Percentiles rank a stretch among this genome's conserved stretches.
These are phyloP conservation scores for Globisporangium camurandrum DNA, from an alignment of 352 stramenopile genomes.

Conservation along the genomic window DNA sequence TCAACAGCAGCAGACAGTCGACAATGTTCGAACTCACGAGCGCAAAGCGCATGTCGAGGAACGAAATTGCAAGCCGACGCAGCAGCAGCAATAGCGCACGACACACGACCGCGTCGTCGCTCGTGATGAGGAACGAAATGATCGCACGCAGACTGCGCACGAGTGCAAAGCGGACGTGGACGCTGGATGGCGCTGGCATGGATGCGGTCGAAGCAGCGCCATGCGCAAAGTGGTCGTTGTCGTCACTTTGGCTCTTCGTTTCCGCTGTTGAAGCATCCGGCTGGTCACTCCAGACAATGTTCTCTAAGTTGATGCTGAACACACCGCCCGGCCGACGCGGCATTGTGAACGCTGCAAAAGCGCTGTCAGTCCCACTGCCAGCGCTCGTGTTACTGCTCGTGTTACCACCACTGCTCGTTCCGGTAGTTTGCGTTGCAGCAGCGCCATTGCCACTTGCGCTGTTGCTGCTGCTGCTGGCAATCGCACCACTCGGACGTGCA, in stretches of 20 bases:
- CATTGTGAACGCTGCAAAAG: constrained; percentile 14
- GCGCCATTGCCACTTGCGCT: constrained; percentile 2
- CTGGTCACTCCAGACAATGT: constrained; percentile 80
- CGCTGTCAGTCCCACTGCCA: not conserved
- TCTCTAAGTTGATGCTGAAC: constrained; percentile 69
- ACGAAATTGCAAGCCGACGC: constrained; percentile 49
- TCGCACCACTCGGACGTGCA: constrained; percentile 17
- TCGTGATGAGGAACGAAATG: constrained; percentile 54
- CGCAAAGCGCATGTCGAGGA: constrained; percentile 67
- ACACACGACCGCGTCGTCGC: constrained; percentile 39
- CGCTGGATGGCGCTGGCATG: constrained; percentile 25
- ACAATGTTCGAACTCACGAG: constrained; percentile 72
- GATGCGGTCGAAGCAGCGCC: constrained; percentile 15
- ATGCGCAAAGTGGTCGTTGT: constrained; percentile 10
- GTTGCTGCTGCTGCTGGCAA: not conserved
- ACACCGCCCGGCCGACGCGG: constrained; percentile 48
- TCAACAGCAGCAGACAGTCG: constrained; percentile 58
- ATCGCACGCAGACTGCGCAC: constrained; percentile 59
- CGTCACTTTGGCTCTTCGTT: constrained; percentile 13
- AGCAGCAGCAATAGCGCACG: constrained; percentile 50
- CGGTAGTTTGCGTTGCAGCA: not conserved
- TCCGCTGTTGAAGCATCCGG: constrained; percentile 5
- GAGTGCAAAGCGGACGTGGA: constrained; percentile 70
- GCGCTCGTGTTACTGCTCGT: constrained; percentile 2
- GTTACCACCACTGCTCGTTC: not conserved